A percentile compares a stretch with the other conserved stretches of the same genome.
phyloP scores from a whole-genome alignment of 768 basidiomycete species.

The Pisolithus marmoratus region DNA sequence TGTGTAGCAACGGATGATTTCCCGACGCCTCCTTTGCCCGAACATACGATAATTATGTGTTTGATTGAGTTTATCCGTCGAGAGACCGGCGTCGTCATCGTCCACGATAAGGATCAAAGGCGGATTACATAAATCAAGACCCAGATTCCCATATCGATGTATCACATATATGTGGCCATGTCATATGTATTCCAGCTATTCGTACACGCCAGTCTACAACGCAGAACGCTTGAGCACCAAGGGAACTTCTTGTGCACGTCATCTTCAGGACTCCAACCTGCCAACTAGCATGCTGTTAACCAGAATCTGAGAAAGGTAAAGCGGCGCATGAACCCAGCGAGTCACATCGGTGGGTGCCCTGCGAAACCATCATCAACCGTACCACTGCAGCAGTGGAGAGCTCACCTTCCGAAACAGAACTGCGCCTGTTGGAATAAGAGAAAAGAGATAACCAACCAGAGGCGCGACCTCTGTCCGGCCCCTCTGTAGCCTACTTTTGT shows the following conservation, averaged over 20 bases:
- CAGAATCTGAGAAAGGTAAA: slow-evolving; percentile 15
- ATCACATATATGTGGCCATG: too few species aligned
- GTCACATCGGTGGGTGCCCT: slow-evolving; percentile 23
- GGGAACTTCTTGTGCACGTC: too few species aligned
- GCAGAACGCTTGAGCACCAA: too few species aligned
- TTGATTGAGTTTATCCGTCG: slow-evolving; percentile 69
- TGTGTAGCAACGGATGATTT: slow-evolving; percentile 96
- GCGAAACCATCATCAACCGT: not conserved
- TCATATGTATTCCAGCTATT: too few species aligned
- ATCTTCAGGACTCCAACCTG: slow-evolving; percentile 14
- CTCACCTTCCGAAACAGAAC: slow-evolving; percentile 25
- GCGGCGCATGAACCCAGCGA: slow-evolving; percentile 25
- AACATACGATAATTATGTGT: slow-evolving; percentile 87
- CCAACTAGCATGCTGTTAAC: slow-evolving; percentile 19
- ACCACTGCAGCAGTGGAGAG: not conserved
- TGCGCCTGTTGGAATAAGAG: slow-evolving; percentile 22
- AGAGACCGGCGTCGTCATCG: slow-evolving; percentile 51
- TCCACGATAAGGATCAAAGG: not conserved
- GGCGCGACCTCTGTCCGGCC: slow-evolving; percentile 10
- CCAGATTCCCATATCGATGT: not conserved
- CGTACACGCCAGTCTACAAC: too few species aligned
- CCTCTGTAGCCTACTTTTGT: slow-evolving; percentile 17
- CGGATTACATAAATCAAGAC: not conserved
- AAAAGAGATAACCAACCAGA: slow-evolving; percentile 14
- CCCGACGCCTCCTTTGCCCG: slow-evolving; percentile 97